Conservation (phyloP, 2,329 filamentous ascomycete species). For the Colletotrichum higginsianum region DNA sequence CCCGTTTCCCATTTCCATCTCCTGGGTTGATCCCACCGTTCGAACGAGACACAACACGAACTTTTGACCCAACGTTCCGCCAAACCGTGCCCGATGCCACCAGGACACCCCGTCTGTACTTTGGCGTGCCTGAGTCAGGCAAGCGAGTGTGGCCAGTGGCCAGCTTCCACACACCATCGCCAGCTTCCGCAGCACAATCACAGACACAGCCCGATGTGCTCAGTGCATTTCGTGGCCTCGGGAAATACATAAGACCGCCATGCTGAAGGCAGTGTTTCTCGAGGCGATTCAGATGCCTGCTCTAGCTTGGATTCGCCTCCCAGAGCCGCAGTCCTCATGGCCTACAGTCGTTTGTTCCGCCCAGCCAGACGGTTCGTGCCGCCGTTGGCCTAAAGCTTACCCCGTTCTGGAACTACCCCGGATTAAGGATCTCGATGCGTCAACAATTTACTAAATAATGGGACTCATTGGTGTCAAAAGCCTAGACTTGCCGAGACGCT, state of each 20-base stretch:
- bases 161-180: no score
- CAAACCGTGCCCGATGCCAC: not conserved
- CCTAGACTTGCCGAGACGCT: not conserved
- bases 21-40: conserved; percentile 12
- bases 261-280: not conserved
- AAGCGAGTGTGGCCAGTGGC: not conserved
- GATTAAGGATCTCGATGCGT: not conserved
- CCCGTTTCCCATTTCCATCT: not conserved
- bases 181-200: not conserved
- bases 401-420: conserved; percentile 7
- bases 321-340: not conserved
- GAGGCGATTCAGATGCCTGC: not conserved
- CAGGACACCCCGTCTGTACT: not conserved
- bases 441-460: not conserved
- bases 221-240: not conserved
- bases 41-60: conserved; percentile 11
- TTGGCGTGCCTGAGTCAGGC: conserved; percentile 7
- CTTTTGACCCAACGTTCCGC: not conserved
- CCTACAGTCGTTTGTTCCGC: not conserved
- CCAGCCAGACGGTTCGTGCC: conserved; percentile 18
- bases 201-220: no score
- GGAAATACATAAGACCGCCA: not conserved
- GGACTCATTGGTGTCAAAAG: no score
- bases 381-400: conserved; percentile 24
- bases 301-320: not conserved